Conservation (phyloP, 2,329 filamentous ascomycete species). For the Fusarium denticulatum region DNA sequence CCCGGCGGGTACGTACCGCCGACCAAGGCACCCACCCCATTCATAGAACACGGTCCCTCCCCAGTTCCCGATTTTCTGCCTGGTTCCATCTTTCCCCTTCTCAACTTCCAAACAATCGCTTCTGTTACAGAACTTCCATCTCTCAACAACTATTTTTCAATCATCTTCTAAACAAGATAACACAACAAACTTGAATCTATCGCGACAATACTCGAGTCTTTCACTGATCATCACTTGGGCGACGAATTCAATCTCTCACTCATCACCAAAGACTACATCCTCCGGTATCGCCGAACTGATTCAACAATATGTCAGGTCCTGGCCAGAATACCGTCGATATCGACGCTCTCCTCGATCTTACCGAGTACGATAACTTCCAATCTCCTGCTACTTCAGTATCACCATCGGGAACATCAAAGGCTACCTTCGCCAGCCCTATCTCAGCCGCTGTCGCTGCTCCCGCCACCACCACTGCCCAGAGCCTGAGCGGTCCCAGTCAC, state of each 20-base stretch:
- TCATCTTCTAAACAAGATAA: not conserved
- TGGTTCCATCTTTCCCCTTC: slow-evolving; percentile 38
- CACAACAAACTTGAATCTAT: not conserved
- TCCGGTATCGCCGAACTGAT: slow-evolving; percentile 19
- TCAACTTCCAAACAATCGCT: slow-evolving; percentile 34
- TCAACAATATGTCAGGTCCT: slow-evolving; percentile 52
- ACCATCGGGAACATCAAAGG: slow-evolving; percentile 63
- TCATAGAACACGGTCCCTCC: slow-evolving; percentile 46
- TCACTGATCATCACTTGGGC: not conserved
- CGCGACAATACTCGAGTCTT: not conserved
- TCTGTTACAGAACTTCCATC: slow-evolving; percentile 26
- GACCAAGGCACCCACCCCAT: slow-evolving; percentile 47
- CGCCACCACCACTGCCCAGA: slow-evolving; percentile 65
- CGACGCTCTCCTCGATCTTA: slow-evolving; percentile 69
- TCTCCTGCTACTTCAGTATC: slow-evolving; percentile 65
- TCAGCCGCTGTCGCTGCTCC: slow-evolving; percentile 65
- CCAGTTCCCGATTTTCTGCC: slow-evolving; percentile 43
- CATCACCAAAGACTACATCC: slow-evolving; percentile 10
- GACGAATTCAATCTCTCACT: slow-evolving; percentile 1
- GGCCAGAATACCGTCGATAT: slow-evolving; percentile 60
- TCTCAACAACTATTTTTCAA: slow-evolving; percentile 20
- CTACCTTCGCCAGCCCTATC: slow-evolving; percentile 62
- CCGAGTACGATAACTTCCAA: slow-evolving; percentile 71
- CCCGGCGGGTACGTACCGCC: slow-evolving; percentile 31
- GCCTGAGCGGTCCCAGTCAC: slow-evolving; percentile 84